Evolutionary conservation across 768 basidiomycete genomes (phyloP), one percentile per base, ranked within the genome.

Genomic region (Symmetrospora coprosmae): DNA sequence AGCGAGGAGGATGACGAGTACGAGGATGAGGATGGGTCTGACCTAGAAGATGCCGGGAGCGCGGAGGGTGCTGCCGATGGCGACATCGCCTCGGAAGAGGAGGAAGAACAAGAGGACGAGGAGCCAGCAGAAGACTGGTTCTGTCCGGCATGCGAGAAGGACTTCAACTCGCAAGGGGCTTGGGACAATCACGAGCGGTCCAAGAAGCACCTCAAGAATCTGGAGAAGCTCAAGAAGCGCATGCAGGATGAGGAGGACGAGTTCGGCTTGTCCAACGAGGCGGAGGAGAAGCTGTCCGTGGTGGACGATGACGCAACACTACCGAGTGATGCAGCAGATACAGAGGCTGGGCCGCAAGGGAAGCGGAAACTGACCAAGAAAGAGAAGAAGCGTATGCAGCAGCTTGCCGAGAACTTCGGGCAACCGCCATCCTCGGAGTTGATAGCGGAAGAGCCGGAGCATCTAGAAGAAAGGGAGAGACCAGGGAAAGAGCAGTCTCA

Each of bases 141-240:
- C 71, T 99, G 94, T 68, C 83, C 96, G n/a, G 91, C 83, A 7
- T 99, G 94, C 68, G 77, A 79, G 28, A 96, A 94, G 75, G 77
- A 79, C 0, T 97, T 96, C 70, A 76, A 83, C 68, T 89, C 84
- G 65, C 90, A 96, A 67, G 86, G 87, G 0, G 87, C 89, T 4
- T 99, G 91, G 91, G 78, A 83, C 66, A 96, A 89, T 71, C 94
- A 97, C 65, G 94, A 97, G 72, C 77, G 90, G 65, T 94, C 90
- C 72, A 85, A 85, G 73, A 94, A 89, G 72, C 94, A 99, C 68
- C 70, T 86, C 70, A 87, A 84, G 72, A 86, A 89, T 64, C 81
- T 97, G 13, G 86, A 87, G 68, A 76, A 75, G 75, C 69, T 99
- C 61, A 81, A 80, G 71, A 76, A 76, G 66, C 80, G 86, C 67